Evolutionary conservation across 192 early-diverging fungal genomes (phyloP).

Genomic region (Gigaspora rosea): DNA sequence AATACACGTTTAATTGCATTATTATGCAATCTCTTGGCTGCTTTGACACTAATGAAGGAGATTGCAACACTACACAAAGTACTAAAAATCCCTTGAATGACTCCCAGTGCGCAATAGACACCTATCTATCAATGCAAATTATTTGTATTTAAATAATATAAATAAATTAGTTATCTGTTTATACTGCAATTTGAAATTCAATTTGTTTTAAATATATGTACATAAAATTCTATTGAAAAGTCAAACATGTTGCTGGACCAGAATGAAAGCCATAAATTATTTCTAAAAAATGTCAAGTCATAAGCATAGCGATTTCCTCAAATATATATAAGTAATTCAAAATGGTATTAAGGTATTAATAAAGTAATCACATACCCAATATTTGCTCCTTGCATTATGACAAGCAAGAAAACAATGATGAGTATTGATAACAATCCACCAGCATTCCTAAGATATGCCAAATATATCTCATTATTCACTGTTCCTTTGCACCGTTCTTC

Average conservation of each 20-base stretch:
- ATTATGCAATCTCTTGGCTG: conserved; percentile 70
- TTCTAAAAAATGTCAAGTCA: too few species aligned
- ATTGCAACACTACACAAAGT: conserved; percentile 62
- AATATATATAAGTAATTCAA: too few species aligned
- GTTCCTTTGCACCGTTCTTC: conserved; percentile 81
- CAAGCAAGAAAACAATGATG: conserved; percentile 48
- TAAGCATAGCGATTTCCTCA: too few species aligned
- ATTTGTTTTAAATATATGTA: too few species aligned
- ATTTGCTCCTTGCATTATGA: conserved; percentile 56
- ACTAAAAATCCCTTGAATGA: conserved; percentile 59
- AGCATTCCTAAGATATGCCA: conserved; percentile 59
- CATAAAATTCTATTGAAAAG: too few species aligned
- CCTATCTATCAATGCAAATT: conserved; percentile 55
- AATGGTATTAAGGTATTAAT: not conserved
- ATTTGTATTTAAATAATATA: not conserved
- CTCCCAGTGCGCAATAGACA: conserved; percentile 66
- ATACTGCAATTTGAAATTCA: not conserved
- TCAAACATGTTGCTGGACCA: too few species aligned
- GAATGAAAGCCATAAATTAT: too few species aligned
- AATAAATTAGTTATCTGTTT: not conserved
- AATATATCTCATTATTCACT: conserved; percentile 60
- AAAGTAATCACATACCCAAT: conserved; percentile 53
- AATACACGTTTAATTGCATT: conserved; percentile 66
- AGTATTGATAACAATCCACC: conserved; percentile 60
- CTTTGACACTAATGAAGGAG: conserved; percentile 56